Evolutionary conservation across 345 rosid species (phyloP).

Genomic region (Pelargonium nanum): DNA sequence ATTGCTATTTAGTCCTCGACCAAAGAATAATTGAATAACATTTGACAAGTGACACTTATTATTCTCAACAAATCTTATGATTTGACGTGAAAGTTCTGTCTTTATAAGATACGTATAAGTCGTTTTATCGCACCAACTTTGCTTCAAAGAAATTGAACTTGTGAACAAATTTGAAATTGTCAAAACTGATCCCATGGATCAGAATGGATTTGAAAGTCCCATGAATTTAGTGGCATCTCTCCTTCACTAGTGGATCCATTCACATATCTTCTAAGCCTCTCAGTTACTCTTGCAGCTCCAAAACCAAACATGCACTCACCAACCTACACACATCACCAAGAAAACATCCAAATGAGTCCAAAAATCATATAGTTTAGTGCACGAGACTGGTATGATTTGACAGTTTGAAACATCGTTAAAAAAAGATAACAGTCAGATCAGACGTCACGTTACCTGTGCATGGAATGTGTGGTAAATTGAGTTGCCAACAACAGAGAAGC

Average conservation of each 20-base stretch:
- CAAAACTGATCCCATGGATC: background rate
- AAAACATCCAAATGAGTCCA: background rate
- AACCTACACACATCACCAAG: slow-evolving; percentile 28
- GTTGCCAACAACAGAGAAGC: slow-evolving; percentile 18
- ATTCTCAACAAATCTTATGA: too few species aligned
- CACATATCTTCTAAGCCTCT: slow-evolving; percentile 29
- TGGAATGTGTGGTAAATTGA: slow-evolving; percentile 26
- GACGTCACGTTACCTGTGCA: slow-evolving; percentile 28
- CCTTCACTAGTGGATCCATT: slow-evolving; percentile 13
- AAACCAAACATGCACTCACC: slow-evolving; percentile 15
- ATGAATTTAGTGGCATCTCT: background rate
- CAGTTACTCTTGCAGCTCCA: slow-evolving; percentile 23
- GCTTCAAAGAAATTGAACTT: too few species aligned
- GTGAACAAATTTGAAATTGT: too few species aligned
- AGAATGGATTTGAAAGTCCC: background rate
- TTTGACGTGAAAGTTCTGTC: too few species aligned
- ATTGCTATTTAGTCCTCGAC: too few species aligned
- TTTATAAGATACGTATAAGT: too few species aligned
- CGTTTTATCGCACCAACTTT: too few species aligned
- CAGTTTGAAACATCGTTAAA: background rate
- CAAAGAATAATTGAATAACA: too few species aligned
- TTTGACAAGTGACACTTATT: too few species aligned
- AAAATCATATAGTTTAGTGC: background rate
- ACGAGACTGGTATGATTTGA: background rate
- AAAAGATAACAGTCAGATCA: background rate